Evolutionary conservation across 129 eudicot genomes (phyloP).

Genomic region (Glebionis coronaria): DNA sequence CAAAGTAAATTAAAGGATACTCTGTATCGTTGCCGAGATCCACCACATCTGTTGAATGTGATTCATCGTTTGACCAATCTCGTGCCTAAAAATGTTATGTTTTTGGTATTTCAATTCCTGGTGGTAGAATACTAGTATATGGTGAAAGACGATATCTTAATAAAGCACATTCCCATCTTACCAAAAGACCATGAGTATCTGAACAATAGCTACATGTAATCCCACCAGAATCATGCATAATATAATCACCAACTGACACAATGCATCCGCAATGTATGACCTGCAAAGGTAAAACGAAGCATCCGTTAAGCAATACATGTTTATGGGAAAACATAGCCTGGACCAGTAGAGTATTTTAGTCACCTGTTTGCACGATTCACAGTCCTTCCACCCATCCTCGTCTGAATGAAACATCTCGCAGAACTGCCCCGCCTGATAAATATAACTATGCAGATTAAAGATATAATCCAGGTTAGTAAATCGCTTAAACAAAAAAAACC

Average conservation of each 20-base stretch:
- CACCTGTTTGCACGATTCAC: slow-evolving; percentile 53
- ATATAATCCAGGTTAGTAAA: background rate
- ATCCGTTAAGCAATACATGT: slow-evolving; percentile 6
- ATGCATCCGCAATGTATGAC: slow-evolving; percentile 60
- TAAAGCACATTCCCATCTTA: slow-evolving; percentile 24
- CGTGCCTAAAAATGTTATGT: no score
- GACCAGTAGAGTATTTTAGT: slow-evolving; percentile 12
- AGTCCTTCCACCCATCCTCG: slow-evolving; percentile 66
- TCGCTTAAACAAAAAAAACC: no score
- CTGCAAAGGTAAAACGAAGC: slow-evolving; percentile 31
- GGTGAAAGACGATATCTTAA: background rate
- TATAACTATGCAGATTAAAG: slow-evolving; percentile 30
- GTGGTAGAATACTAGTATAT: background rate
- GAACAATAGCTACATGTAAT: slow-evolving; percentile 54
- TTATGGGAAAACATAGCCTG: background rate
- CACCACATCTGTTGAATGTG: no score
- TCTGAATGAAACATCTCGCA: slow-evolving; percentile 48
- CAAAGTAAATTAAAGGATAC: no score
- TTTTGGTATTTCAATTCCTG: no score
- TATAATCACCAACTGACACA: slow-evolving; percentile 45
- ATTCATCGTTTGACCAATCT: no score
- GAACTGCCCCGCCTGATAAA: slow-evolving; percentile 49
- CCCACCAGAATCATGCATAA: slow-evolving; percentile 59
- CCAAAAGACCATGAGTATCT: slow-evolving; percentile 31
- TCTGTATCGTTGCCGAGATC: no score